Percentiles rank a stretch among this genome's conserved stretches.
These are phyloP conservation scores for Cutaneotrichosporon mucoides DNA, from an alignment of 1,284 basidiomycete species.

Conservation along the genomic window DNA sequence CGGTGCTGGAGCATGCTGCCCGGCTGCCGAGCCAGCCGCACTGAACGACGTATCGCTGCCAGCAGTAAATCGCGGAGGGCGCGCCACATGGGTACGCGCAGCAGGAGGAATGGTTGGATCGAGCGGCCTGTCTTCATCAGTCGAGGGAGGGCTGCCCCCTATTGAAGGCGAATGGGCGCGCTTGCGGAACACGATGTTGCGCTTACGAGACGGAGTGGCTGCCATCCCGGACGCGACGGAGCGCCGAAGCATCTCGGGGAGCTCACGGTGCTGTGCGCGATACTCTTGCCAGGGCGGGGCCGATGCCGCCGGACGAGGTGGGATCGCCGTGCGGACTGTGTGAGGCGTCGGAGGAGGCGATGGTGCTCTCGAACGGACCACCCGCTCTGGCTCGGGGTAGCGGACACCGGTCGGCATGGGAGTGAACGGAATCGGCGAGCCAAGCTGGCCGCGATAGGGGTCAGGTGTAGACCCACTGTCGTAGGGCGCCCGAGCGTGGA, in stretches of 20 bases:
- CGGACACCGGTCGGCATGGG: slow-evolving; percentile 4
- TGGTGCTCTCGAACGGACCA: too few species aligned
- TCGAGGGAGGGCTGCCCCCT: slow-evolving; percentile 31
- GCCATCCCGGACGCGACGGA: background rate
- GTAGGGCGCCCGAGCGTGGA: too few species aligned
- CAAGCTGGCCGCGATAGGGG: background rate
- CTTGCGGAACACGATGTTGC: background rate
- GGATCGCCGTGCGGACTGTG: too few species aligned
- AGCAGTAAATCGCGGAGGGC: slow-evolving; percentile 7
- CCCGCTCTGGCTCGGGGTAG: background rate
- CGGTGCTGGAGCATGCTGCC: too few species aligned
- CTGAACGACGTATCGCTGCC: background rate
- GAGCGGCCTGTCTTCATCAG: slow-evolving; percentile 32
- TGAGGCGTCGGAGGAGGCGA: too few species aligned
- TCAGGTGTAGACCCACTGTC: too few species aligned
- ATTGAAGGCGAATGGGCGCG: slow-evolving; percentile 8
- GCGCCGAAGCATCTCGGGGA: background rate
- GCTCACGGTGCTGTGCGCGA: too few species aligned
- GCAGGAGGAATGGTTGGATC: slow-evolving; percentile 9
- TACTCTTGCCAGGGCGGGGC: too few species aligned
- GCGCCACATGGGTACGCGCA: slow-evolving; percentile 7
- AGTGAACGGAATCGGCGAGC: background rate
- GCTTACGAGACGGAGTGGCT: background rate
- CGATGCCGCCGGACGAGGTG: too few species aligned
- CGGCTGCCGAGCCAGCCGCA: too few species aligned